Base-by-base conservation (phyloP, 192 early-diverging fungal genomes). In the Coemansia sp. region DNA sequence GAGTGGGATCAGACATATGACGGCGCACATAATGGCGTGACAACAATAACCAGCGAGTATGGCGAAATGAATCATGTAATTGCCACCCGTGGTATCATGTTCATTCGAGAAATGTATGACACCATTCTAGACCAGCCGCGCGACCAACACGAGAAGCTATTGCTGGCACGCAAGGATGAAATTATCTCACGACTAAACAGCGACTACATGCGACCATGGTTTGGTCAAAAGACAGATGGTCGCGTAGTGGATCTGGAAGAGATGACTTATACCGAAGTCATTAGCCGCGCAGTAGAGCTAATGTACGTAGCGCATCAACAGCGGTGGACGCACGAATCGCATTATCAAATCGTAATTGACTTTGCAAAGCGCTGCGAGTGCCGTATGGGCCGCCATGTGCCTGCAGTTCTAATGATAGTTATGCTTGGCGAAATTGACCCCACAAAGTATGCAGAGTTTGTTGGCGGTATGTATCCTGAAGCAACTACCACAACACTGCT, bases 21-120 rank as follows among this genome's bases (percentile, higher is more conserved):
- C 60, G 85, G 86, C 3, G 84, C 84, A 5, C 78, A 82, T 42
- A 90, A 92, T 44, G 93, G 93, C 54, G 85, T 98, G 40, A 84
- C 92, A 46, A 93, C 94, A 5, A 80, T 93, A 44, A 87, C 85
- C 49, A 95, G 92, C 37, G 94, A 96, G 70, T 81, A 93, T 38
- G 96, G 94, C 36, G 94, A 98, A 71, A 90, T 90, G 24, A 96
- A 94, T 70, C 94, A 98, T 83, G 88, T 91, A 70, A 81, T 98
- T 55, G 91, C 90, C 18, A 96, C 90, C 50, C 89, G 89, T 18
- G 93, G 91, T 59, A 84, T 88, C 20, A 64, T 72, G 52, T 81
- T 95, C 38, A 88, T 89, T 86, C 87, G 86, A 53, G 90, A 95
- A 63, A 81, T 98, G 68, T 86, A 90, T 53, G 85, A 87, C 25